Evolutionary conservation across 2,329 filamentous ascomycete genomes (phyloP).

Genomic region (Coniochaeta sp.): DNA sequence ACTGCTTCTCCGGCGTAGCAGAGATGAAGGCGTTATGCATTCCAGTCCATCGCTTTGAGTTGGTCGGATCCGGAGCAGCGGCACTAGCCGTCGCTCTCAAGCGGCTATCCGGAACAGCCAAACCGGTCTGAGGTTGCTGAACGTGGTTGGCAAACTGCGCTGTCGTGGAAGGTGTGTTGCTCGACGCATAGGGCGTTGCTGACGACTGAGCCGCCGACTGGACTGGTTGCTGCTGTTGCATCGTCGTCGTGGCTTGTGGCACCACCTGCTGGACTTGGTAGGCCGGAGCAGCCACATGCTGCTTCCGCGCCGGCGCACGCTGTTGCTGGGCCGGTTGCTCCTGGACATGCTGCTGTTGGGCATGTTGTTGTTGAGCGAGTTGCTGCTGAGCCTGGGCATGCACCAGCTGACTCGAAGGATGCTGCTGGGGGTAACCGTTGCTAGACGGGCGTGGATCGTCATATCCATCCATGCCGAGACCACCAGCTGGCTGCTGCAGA

Average conservation of each 20-base stretch:
- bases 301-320: not conserved
- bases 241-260: not conserved
- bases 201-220: not conserved
- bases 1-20: not conserved
- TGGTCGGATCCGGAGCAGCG: not conserved
- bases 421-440: not conserved
- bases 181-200: not conserved
- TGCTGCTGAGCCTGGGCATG: constrained; percentile 5
- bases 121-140: not conserved
- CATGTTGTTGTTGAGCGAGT: not conserved
- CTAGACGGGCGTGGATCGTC: not conserved
- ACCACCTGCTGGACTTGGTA: not conserved
- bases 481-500: not conserved
- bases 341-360: not conserved
- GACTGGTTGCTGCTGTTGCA: not conserved
- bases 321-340: not conserved
- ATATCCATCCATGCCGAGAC: not conserved
- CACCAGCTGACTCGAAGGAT: constrained; percentile 12
- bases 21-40: not conserved
- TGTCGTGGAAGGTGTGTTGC: not conserved
- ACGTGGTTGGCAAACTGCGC: not conserved
- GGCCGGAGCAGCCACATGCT: not conserved
- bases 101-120: not conserved
- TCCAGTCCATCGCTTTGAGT: not conserved
- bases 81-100: not conserved